A percentile compares a stretch with the other conserved stretches of the same genome.
These are phyloP conservation scores for Naumovozyma baii DNA, from an alignment of 805 yeast species.

Conservation along the genomic window DNA sequence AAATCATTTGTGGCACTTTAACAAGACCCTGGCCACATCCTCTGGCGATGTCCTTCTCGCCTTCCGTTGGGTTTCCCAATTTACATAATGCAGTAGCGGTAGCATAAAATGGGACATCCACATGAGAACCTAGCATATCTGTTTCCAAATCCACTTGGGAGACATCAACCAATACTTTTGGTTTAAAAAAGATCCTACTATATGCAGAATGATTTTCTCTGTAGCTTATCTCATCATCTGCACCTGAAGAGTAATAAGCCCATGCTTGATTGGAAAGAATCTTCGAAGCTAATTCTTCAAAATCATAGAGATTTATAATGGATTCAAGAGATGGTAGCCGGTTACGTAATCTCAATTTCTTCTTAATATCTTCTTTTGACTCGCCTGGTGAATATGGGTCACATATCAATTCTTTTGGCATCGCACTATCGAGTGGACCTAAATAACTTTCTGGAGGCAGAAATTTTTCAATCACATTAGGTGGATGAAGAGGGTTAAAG, in stretches of 20 bases:
- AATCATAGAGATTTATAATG: constrained; percentile 72
- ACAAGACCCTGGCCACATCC: constrained; percentile 66
- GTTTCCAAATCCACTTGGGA: constrained; percentile 59
- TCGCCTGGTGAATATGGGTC: constrained; percentile 30
- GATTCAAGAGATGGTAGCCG: constrained; percentile 60
- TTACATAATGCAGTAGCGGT: constrained; percentile 90
- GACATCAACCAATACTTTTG: constrained; percentile 75
- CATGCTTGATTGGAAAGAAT: constrained; percentile 74
- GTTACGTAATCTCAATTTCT: constrained; percentile 25
- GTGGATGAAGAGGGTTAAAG: constrained; percentile 84
- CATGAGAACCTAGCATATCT: constrained; percentile 60
- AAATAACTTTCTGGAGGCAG: constrained; percentile 51
- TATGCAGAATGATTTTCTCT: constrained; percentile 88
- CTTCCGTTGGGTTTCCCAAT: constrained; percentile 78
- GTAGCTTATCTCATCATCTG: constrained; percentile 85
- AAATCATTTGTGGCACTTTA: constrained; percentile 70
- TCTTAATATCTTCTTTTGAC: constrained; percentile 23
- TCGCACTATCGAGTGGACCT: constrained; percentile 40
- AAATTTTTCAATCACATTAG: constrained; percentile 65
- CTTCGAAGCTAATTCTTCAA: constrained; percentile 75
- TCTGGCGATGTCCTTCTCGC: constrained; percentile 76
- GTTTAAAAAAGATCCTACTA: constrained; percentile 81
- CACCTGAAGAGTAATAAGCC: constrained; percentile 87
- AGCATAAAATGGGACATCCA: constrained; percentile 73
- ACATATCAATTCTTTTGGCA: constrained; percentile 24